Evolutionary conservation across 2,329 filamentous ascomycete genomes (phyloP), one percentile per base, ranked within the genome.

Genomic region (Aspergillus sp.): DNA sequence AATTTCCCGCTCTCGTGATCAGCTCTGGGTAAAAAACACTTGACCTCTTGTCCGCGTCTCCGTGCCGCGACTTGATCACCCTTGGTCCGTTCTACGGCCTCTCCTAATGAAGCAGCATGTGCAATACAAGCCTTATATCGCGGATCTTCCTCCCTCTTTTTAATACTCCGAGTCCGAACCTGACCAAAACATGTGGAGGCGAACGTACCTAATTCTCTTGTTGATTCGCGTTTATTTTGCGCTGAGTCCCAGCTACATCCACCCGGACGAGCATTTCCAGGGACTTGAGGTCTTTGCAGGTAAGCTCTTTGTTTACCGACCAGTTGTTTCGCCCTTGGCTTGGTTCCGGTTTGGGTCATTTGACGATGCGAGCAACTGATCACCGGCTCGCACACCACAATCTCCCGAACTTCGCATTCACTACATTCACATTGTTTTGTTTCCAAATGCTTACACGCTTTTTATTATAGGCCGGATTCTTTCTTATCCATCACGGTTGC

Each of bases 231-330:
- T 98, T 70, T 98, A 93, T 84, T 93, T 98, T 74, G 93, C 95
- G 60, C 80, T 98, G 64, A 93, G 89, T 62, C 90, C 95, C 58
- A 98, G 93, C 81, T 99, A 99, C 76, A 85, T 99, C 47, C 95
- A 99, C 75, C 95, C 95, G 5, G 95, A 99, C 79, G 95, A 99
- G 82, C 95, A 98, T 80, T 99, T 99, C 70, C 95, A 99, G 79
- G 95, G 95, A 37, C 95, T 95, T 15, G 95, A 99, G 80, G 89
- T 98, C 64, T 95, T 98, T 70, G 93, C 93, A 70, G 93, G 93
- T 97, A 85, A 66, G 87, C 79, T 50, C 42, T 44, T 51, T 51
- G 22, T 55, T 12, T 30, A 37, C n/a, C 22, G n/a, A 47, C 51
- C 49, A 20, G 9, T 17, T 17, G 11, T 24, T 12, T 40, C 20